These are phyloP conservation scores for Diaporthe humulicola DNA, from an alignment of 2,329 filamentous ascomycete species.

Conservation along the genomic window DNA sequence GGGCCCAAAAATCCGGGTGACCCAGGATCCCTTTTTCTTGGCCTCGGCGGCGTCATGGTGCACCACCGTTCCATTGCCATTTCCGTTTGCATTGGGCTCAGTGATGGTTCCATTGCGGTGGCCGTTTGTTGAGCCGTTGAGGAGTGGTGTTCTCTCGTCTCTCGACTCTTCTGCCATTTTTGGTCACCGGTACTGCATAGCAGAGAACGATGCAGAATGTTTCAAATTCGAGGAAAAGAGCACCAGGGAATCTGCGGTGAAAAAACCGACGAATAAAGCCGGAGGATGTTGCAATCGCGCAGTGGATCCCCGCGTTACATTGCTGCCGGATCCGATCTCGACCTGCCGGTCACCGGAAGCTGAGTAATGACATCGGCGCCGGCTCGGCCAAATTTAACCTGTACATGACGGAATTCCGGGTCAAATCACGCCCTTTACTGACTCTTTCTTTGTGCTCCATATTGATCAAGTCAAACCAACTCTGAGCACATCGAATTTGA, in stretches of 20 bases:
- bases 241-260: slow-evolving; percentile 4
- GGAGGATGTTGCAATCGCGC: slow-evolving; percentile 16
- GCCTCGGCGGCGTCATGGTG: not conserved
- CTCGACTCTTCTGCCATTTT: slow-evolving; percentile 32
- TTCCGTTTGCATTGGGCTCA: not conserved
- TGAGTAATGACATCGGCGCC: slow-evolving; percentile 18
- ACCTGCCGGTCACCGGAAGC: slow-evolving; percentile 31
- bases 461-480: not conserved
- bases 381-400: slow-evolving; percentile 8
- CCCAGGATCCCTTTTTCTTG: slow-evolving; percentile 33
- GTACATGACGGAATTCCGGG: not conserved
- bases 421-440: not conserved
- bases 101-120: slow-evolving; percentile 18
- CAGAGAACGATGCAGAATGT: not conserved
- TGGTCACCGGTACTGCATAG: not conserved
- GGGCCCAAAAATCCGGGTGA: slow-evolving; percentile 37
- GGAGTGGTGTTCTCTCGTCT: slow-evolving; percentile 40
- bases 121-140: slow-evolving; percentile 30
- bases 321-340: slow-evolving; percentile 12
- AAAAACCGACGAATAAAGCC: slow-evolving; percentile 32
- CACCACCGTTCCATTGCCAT: not conserved
- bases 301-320: slow-evolving; percentile 18
- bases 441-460: not conserved
- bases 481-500: no score
- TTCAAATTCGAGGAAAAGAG: not conserved